Percentiles rank a stretch among this genome's conserved stretches.
phyloP scores from a whole-genome alignment of 805 yeast genomes.

The Candida multigemmis region DNA sequence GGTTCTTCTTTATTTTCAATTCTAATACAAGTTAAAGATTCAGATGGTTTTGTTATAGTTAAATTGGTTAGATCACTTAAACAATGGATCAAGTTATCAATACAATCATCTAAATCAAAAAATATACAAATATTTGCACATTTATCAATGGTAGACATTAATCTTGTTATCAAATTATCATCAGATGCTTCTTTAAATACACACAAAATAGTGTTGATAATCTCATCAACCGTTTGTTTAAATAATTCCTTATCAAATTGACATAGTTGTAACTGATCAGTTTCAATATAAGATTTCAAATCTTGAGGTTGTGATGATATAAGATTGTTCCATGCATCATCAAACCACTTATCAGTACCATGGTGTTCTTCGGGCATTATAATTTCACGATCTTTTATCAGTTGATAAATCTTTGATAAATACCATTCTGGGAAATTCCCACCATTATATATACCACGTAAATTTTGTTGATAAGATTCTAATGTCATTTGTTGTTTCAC shows the following conservation, averaged over 20 bases:
- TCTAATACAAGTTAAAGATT: slow-evolving; percentile 37
- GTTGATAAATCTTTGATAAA: slow-evolving; percentile 66
- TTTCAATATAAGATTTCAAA: slow-evolving; percentile 2
- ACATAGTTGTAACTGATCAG: slow-evolving; percentile 19
- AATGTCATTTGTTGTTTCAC: slow-evolving; percentile 87
- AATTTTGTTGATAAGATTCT: slow-evolving; percentile 70
- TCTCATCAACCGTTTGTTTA: slow-evolving; percentile 47
- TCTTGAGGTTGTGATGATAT: slow-evolving; percentile 37
- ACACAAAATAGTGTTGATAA: slow-evolving; percentile 64
- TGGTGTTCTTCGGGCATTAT: slow-evolving; percentile 98
- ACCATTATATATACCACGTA: slow-evolving; percentile 70
- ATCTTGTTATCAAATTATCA: slow-evolving; percentile 78
- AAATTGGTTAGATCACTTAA: slow-evolving; percentile 66
- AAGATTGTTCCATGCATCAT: slow-evolving; percentile 71
- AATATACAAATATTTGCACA: slow-evolving; percentile 68
- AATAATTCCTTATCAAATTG: slow-evolving; percentile 71
- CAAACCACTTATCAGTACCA: slow-evolving; percentile 87
- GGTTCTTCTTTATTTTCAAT: slow-evolving; percentile 46
- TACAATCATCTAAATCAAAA: slow-evolving; percentile 45
- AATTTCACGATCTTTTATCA: slow-evolving; percentile 80
- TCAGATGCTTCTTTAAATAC: slow-evolving; percentile 86
- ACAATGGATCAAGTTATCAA: slow-evolving; percentile 59
- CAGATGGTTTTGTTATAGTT: slow-evolving; percentile 28
- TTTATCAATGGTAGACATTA: slow-evolving; percentile 83
- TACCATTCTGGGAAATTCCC: slow-evolving; percentile 83